Percentiles rank a stretch among this genome's conserved stretches.
Conservation (phyloP, 2,329 filamentous ascomycete genomes). For the Hymenoscyphus linearis region DNA sequence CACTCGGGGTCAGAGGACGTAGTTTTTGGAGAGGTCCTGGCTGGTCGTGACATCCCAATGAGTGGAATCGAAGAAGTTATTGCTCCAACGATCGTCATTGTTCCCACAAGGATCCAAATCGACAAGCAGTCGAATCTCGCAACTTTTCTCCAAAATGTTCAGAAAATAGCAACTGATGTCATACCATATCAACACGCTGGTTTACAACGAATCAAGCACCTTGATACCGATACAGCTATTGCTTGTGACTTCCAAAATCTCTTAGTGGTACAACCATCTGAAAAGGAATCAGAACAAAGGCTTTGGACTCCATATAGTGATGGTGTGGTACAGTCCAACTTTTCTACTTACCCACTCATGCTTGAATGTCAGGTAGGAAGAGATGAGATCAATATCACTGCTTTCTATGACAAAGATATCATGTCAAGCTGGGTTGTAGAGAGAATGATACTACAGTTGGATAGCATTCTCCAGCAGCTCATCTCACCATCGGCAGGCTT, state of each 20-base stretch:
- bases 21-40: conserved; percentile 39
- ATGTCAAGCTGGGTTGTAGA: conserved; percentile 9
- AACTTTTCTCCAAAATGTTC: conserved; percentile 1
- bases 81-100: conserved; percentile 38
- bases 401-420: conserved; percentile 9
- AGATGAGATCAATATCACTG: conserved; percentile 10
- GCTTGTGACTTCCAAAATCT: conserved; percentile 22
- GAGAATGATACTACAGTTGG: conserved; percentile 12
- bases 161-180: conserved; percentile 8
- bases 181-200: conserved; percentile 47
- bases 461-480: conserved; percentile 6
- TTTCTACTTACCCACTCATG: conserved; percentile 17
- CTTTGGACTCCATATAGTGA: conserved; percentile 3
- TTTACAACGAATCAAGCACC: conserved; percentile 18
- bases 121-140: conserved; percentile 15
- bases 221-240: conserved; percentile 12
- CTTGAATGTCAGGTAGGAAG: conserved; percentile 10
- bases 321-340: conserved; percentile 4
- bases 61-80: conserved; percentile 37
- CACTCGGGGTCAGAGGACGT: conserved; percentile 37
- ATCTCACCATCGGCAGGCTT: conserved; percentile 13
- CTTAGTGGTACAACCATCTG: conserved; percentile 20
- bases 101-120: conserved; percentile 37
- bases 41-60: conserved; percentile 37
- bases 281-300: neutral